Base-by-base conservation (phyloP, 345 rosid genomes). In the Arabidopsis suecica region DNA sequence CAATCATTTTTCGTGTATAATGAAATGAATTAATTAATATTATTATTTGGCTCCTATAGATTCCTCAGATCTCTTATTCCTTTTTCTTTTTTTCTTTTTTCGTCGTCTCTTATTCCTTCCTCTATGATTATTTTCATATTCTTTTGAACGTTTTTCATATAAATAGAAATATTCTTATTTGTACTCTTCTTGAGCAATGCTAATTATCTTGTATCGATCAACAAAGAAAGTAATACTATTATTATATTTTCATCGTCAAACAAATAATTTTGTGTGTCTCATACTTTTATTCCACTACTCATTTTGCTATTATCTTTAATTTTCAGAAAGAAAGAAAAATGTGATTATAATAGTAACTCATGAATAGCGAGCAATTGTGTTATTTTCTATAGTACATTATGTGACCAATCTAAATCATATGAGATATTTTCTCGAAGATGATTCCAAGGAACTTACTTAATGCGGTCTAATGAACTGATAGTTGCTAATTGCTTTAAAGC, bases 111-210 rank as follows among this genome's bases (percentile, higher is more conserved):
- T 34, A 23, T 33, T 45, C 47, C 55, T 72, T 57, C 14, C 59
- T 68, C 53, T 62, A 41, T 65, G 49, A 44, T 28, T 44, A 60
- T 49, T 76, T 61, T 47, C 73, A 65, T 63, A 72, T 77, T 75
- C 69, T 51, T 38, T 71, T 57, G 2, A 51, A 57, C 44, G 16
- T 55, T 82, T 42, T 81, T 61, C 85, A 84, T 83, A 68, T 82
- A 78, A 63, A 16, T 16, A 16, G 18, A 16, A 16, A 16, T 13
- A 22, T 68, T 25, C 11, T 22, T 37, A 37, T 10, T 20, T 51
- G 4, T 12, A 18, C 9, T 36, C 3, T 58, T 36, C 3, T 58
- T 44, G n/a, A 22, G 3, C 32, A 28, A 36, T 67, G n/a, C 5
- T 36, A 22, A 20, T 38, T 37, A 47, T 33, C 28, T 48, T 32